phyloP scores from a whole-genome alignment of 1,139 yeast species.

The Sugiyamaella novakii region DNA sequence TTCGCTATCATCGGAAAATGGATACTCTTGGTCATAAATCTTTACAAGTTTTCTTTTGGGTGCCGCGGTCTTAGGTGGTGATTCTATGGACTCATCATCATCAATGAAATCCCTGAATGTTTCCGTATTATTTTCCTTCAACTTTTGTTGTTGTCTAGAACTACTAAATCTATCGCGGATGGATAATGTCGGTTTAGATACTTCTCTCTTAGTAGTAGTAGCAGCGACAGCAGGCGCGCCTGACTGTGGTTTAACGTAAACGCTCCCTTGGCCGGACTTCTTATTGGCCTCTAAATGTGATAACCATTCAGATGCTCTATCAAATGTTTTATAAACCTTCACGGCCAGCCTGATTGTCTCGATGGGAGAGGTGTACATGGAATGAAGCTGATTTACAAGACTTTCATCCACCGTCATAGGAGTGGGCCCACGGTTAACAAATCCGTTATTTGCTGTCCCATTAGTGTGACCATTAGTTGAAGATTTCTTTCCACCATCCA shows the following conservation, averaged over 20 bases:
- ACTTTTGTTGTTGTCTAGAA: constrained; percentile 17
- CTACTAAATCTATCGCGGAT: constrained; percentile 43
- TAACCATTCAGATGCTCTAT: constrained; percentile 43
- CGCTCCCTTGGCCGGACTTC: constrained; percentile 14
- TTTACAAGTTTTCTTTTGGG: constrained; percentile 27
- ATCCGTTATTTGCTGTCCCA: neutral
- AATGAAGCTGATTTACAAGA: constrained; percentile 32
- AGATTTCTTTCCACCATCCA: constrained; percentile 16
- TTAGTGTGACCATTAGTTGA: neutral
- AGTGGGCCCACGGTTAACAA: neutral
- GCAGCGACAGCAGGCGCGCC: constrained; percentile 8
- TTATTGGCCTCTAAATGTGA: constrained; percentile 18
- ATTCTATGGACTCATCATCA: constrained; percentile 17
- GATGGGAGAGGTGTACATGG: constrained; percentile 37
- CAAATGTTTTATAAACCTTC: constrained; percentile 40
- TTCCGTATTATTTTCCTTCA: constrained; percentile 13
- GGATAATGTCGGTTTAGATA: constrained; percentile 38
- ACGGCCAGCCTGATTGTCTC: constrained; percentile 40
- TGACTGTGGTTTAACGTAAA: constrained; percentile 15
- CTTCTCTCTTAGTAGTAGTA: constrained; percentile 37
- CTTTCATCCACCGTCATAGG: constrained; percentile 19
- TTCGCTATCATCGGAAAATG: constrained; percentile 29
- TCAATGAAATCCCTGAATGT: constrained; percentile 12
- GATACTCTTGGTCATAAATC: constrained; percentile 35
- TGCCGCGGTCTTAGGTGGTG: constrained; percentile 6